Evolutionary conservation across 1,139 yeast species (phyloP), one percentile per base, ranked within the genome.

Genomic region (Meyerozyma guilliermondii): DNA sequence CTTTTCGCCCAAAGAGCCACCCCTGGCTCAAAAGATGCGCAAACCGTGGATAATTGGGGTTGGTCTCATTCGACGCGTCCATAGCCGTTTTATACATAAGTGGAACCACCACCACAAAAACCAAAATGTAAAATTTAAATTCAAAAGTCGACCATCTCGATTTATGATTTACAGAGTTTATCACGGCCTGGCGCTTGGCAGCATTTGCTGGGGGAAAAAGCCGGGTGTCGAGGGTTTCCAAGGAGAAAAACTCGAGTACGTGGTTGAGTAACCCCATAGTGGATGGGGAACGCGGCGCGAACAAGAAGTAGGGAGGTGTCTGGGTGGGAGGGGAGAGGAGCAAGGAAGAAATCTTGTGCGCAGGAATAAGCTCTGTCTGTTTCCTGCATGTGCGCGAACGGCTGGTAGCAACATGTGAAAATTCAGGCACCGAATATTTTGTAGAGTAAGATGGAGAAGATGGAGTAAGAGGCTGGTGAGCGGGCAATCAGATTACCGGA

Each of bases 1-100:
- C 94, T 66, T 78, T 83, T 27, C 94, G 64, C 2, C 91, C 89
- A 51, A 81, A 80, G 50, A 87, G 62, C 96, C 95, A 87, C 2
- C 91, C 85, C 8, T 75, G 65, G 37, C 82, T 74, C 45, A 92
- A 68, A 38, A 82, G 65, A 42, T 80, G 76, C 48, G 76, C 74
- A 56, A 76, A 89, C 41, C 70, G 67, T 16, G 76, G 74, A 56
- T 83, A 92, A 56, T 89, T 89, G n/a, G 84, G 81, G 55, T 87
- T 88, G 5, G 79, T 67, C 45, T 83, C 87, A 54, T 81, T 80
- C 36, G 94, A 83, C 3, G 95, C 94, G 38, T 79, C 83, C 76
- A 85, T 76, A 3, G 92, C 96, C 0, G 95, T 81, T 53, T 79
- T 79, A 55, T 82, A 74, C 89, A 92, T 82, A 58, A 83, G 60